Evolutionary conservation across 106 monocot genomes (phyloP), one percentile per base, ranked within the genome.

Genomic region (Dendrobium catenatum): DNA sequence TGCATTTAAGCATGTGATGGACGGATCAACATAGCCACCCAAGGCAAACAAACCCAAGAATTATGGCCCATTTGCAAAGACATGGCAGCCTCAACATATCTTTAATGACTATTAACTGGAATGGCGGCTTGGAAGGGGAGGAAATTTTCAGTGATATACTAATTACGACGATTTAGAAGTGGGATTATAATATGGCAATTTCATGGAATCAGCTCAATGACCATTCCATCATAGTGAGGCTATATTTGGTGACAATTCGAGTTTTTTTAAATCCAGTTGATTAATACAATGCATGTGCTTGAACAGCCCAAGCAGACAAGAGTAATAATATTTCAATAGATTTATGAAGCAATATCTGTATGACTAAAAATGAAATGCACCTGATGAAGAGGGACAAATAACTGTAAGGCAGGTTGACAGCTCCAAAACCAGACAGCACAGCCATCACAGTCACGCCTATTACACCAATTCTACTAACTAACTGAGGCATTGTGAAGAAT

Each of bases 351-450:
- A 75, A 49, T 42, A 76, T 76, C 13, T 20, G 11, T 9, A 26
- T 48, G 47, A 18, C 48, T 76, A 76, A 73, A 76, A 80, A 27
- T 58, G 72, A 40, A 26, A 80, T 33, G 78, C 51, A 98, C 97
- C 97, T 98, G 85, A 98, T 98, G 80, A 98, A 98, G 41, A 98
- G 91, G 18, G 98, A 98, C 76, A 98, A 91, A 89, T 98, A 98
- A 68, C 95, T 91, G 82, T 93, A 95, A 43, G 98, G 98, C 29
- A 98, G 85, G 88, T 95, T 95, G 56, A 98, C 94, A 83, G 98
- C 95, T 84, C 98, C 98, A 87, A 95, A 95, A 56, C 98, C 98
- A 83, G 98, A 95, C 9, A 98, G 86, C 31, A 98, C 86, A 83
- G 98, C 95, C 98, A 98, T 98, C n/a, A 95, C 91, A 56, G 91